These are phyloP conservation scores for Adiantum capillusveneris DNA, from an alignment of 75 land plant species.

Conservation along the genomic window DNA sequence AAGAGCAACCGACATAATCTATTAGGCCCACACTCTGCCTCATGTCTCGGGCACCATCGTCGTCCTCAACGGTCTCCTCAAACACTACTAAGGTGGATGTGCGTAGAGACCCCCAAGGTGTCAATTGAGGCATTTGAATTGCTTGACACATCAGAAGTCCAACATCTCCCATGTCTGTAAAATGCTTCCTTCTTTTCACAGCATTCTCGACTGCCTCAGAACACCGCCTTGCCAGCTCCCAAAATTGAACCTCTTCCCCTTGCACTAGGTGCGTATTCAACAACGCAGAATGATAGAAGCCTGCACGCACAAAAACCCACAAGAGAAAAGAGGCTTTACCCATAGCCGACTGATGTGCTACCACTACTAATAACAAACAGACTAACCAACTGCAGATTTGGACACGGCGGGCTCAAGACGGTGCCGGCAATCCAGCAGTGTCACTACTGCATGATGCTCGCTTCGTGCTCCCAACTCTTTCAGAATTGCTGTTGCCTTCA, in stretches of 20 bases:
- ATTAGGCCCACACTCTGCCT: slow-evolving; percentile 35
- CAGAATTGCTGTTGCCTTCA: slow-evolving; percentile 43
- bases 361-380: not conserved
- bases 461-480: slow-evolving; percentile 43
- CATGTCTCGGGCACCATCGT: slow-evolving; percentile 8
- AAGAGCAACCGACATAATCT: slow-evolving; percentile 74
- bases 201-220: slow-evolving; percentile 45
- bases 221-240: slow-evolving; percentile 72
- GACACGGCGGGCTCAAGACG: slow-evolving; percentile 46
- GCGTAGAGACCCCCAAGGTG: slow-evolving; percentile 65
- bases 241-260: slow-evolving; percentile 36
- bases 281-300: slow-evolving; percentile 91
- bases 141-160: slow-evolving; percentile 93
- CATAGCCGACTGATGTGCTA: no score
- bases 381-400: slow-evolving; percentile 46
- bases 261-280: slow-evolving; percentile 54
- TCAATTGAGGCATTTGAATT: slow-evolving; percentile 63
- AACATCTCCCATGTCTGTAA: slow-evolving; percentile 82
- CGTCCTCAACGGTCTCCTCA: slow-evolving; percentile 45
- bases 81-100: slow-evolving; percentile 75
- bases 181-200: slow-evolving; percentile 60
- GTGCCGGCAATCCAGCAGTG: slow-evolving; percentile 67
- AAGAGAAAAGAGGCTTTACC: no score
- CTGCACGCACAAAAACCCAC: no score
- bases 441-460: slow-evolving; percentile 70